A percentile compares a stretch with the other conserved stretches of the same genome.
Conservation (phyloP, 192 early-diverging fungal genomes). For the Spizellomyces punctatus region DNA sequence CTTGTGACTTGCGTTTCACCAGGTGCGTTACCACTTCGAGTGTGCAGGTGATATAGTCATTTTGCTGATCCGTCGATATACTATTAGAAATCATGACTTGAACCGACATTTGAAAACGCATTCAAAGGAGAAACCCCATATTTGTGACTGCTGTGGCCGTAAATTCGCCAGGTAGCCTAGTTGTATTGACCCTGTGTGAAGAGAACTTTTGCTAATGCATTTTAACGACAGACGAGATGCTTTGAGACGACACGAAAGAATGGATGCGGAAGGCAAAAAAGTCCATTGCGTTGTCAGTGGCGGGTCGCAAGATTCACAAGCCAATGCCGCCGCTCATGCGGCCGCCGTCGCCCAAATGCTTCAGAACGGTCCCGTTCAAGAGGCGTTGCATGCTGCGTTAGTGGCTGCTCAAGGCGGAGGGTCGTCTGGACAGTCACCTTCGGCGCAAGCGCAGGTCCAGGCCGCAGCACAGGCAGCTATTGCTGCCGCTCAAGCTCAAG, state of each 20-base stretch:
- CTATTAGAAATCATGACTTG: conserved; percentile 41
- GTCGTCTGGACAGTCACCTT: not conserved
- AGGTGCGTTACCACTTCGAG: conserved; percentile 24
- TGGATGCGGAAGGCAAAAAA: conserved; percentile 49
- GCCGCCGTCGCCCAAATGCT: no score
- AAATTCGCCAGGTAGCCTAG: conserved; percentile 30
- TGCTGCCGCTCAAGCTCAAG: not conserved
- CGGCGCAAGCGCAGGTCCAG: not conserved
- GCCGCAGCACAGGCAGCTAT: not conserved
- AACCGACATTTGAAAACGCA: conserved; percentile 46
- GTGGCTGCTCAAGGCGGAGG: conserved; percentile 15
- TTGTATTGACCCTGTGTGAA: no score
- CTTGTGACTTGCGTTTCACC: conserved; percentile 39
- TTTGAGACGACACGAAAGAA: conserved; percentile 42
- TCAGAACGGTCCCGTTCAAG: conserved; percentile 13
- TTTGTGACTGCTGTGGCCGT: conserved; percentile 37
- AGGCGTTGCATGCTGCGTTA: conserved; percentile 23
- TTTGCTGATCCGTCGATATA: no score
- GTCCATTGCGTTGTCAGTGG: conserved; percentile 35
- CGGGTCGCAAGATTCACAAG: not conserved
- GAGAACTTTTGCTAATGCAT: no score
- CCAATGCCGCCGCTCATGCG: no score
- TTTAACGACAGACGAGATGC: conserved; percentile 27
- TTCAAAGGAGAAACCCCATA: conserved; percentile 40
- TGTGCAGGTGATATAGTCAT: conserved; percentile 8